Evolutionary conservation across 768 basidiomycete genomes (phyloP), one percentile per base, ranked within the genome.

Genomic region (Suillus variegatus): DNA sequence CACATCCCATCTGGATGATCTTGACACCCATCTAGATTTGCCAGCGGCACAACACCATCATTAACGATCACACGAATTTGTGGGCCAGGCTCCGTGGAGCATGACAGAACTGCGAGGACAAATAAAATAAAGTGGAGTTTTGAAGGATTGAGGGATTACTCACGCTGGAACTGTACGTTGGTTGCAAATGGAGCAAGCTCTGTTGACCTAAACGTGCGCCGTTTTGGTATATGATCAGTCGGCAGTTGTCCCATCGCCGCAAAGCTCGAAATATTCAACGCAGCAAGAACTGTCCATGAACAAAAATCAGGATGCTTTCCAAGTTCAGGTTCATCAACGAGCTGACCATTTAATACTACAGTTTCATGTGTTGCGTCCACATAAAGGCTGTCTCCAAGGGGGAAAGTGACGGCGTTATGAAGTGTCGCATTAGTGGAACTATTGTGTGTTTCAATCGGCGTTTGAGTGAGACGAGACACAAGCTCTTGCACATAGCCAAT

Each of bases 361-460:
- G 93, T 91, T 70, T 95, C 93, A 66, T 95, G 94, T 0, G 90
- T 91, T 5, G 92, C 91, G 72, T 95, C 93, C 8, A 93, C 92
- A 65, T 93, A 95, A 35, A 95, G 74, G 67, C 82, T 85, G 65
- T 91, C 84, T 35, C 82, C 81, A 3, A 92, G 80, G 25, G 90
- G 90, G 82, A 91, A 91, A 0, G 88, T 89, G 25, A 84, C 79
- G 2, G 82, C 77, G 69, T 84, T 87, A 69, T 93, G 82, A 56
- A 94, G 80, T 0, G 93, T 93, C 20, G 87, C 80, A 73, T 97
- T 97, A 8, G 91, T 94, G 0, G 91, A 90, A 16, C 91, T 87
- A 72, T 93, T 89, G 78, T 90, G 88, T 0, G 76, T 79, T 49
- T 77, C 73, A 65, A 93, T 89, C 0, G 85, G 88, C 1, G 86